Evolutionary conservation across 1,284 basidiomycete genomes (phyloP).

Genomic region (Schizophyllum commune): DNA sequence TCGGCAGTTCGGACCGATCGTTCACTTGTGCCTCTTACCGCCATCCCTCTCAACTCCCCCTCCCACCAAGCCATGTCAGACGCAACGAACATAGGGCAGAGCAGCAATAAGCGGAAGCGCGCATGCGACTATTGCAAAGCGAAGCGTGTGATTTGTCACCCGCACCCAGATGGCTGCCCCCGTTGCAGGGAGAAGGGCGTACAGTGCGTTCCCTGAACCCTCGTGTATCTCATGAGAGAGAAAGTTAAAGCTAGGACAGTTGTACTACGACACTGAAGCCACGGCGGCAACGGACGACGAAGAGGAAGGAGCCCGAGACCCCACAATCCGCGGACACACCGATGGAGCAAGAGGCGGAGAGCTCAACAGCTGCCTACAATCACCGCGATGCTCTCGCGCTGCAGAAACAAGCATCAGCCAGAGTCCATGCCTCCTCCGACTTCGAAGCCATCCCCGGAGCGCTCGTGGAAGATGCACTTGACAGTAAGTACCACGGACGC

Average conservation of each 20-base stretch:
- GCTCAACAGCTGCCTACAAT: too few relatives aligned
- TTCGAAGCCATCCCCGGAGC: conserved; percentile 5
- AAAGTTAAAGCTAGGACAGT: neutral
- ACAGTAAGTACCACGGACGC: neutral
- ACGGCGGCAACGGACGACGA: neutral
- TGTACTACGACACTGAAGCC: neutral
- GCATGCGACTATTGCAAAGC: conserved; percentile 2
- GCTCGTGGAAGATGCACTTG: neutral
- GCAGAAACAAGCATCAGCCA: neutral
- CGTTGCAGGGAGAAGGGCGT: conserved; percentile 2
- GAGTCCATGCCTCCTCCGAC: conserved; percentile 1
- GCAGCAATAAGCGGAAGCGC: conserved; percentile 14
- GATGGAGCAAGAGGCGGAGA: too few relatives aligned
- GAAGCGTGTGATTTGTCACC: neutral
- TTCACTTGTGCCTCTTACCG: neutral
- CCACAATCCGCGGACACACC: too few relatives aligned
- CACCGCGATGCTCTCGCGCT: neutral
- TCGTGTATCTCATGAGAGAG: neutral
- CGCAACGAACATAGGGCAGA: neutral
- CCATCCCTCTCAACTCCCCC: neutral
- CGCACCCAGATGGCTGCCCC: neutral
- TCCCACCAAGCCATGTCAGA: neutral
- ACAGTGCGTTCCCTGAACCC: neutral
- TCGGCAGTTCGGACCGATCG: neutral
- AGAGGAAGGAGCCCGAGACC: too few relatives aligned